Evolutionary conservation across 352 stramenopile genomes (phyloP), one percentile per base, ranked within the genome.

Genomic region (Phytopythium helicoides): DNA sequence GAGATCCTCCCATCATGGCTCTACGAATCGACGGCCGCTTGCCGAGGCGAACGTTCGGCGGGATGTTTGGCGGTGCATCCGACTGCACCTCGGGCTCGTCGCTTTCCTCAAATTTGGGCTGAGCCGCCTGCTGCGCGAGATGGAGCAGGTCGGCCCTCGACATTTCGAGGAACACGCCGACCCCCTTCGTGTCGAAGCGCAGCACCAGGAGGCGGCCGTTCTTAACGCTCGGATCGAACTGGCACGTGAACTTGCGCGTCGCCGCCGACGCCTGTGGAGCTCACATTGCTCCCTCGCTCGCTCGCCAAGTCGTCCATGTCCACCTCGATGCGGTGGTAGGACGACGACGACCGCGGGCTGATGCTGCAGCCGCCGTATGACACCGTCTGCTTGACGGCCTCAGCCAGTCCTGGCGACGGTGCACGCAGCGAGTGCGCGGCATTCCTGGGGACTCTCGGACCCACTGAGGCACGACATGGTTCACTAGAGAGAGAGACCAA

Each of bases 121-220:
- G 56, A 1, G 76, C 76, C 0, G 71, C 78, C 34, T 86, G 68
- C 45, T 84, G 62, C 6, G 76, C 75, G 66, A 87, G 68, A 19
- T 66, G 67, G 52, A 89, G 60, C 19, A 89, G 66, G 25, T 86
- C 73, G 10, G 77, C 26, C 0, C 78, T 68, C n/a, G 68, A 75
- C 60, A 89, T 75, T 39, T 78, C 58, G 33, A 78, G 67, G 38
- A 87, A 73, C 38, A 66, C 72, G 12, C 71, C 69, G 18, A 84
- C 66, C 6, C 78, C 71, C 5, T 80, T 53, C 31, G 53, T 42
- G 53, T 87, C 75, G 48, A 89, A 89, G 4, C 68, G 64, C 16
- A 87, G 58, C 47, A 86, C 67, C n/a, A 68, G 44, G 3, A 69
- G 56, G 34, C 60, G 66, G 10, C 66, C 66, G 10, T 73, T 76